Evolutionary conservation across 1,284 basidiomycete genomes (phyloP).

Genomic region (Tilletia indica): DNA sequence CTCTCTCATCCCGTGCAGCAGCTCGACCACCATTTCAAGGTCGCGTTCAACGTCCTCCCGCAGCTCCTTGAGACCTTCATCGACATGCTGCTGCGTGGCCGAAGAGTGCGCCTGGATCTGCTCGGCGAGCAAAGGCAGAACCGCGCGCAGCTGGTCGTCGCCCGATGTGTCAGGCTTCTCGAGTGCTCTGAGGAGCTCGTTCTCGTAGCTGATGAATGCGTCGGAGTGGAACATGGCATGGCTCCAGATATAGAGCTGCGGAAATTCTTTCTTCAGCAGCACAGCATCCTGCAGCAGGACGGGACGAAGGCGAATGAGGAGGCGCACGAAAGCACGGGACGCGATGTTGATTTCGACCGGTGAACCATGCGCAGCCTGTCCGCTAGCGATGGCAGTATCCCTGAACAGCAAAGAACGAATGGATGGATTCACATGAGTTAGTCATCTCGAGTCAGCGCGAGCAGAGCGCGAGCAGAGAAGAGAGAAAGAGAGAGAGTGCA

Average conservation of each 20-base stretch:
- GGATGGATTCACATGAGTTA: no score
- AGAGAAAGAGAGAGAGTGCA: no score
- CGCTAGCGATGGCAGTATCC: background rate
- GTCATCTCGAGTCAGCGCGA: no score
- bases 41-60: background rate
- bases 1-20: background rate
- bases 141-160: background rate
- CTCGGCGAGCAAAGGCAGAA: background rate
- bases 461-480: no score
- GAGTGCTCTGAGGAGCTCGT: background rate
- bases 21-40: background rate
- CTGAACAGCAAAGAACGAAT: background rate
- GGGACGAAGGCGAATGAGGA: background rate
- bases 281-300: background rate
- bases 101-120: background rate
- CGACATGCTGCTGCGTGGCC: background rate
- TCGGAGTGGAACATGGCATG: background rate
- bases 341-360: constrained; percentile 3
- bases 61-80: background rate
- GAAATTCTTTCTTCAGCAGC: background rate
- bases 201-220: background rate
- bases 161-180: background rate
- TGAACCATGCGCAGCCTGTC: background rate
- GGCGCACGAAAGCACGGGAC: background rate
- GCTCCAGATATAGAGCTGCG: background rate